These are phyloP conservation scores for Arctium lappa DNA, from an alignment of 129 eudicot genomes.

Conservation along the genomic window DNA sequence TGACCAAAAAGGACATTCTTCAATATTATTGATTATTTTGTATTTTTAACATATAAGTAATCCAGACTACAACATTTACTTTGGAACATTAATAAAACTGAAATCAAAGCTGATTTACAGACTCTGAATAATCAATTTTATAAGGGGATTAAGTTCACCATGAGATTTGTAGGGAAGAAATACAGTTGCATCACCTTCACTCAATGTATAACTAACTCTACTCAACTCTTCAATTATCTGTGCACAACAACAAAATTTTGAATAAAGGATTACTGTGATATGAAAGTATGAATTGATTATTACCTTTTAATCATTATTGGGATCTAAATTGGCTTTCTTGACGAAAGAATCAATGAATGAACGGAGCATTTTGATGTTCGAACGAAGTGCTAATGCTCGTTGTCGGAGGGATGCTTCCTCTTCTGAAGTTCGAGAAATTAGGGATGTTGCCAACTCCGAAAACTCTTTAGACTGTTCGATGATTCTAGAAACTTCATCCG, in stretches of 20 bases:
- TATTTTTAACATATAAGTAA: no score
- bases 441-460: constrained; percentile 41
- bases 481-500: constrained; percentile 39
- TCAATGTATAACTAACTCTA: constrained; percentile 27
- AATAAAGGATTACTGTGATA: neutral
- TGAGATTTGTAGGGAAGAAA: constrained; percentile 43
- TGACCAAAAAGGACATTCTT: no score
- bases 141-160: constrained; percentile 12
- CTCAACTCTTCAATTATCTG: constrained; percentile 35
- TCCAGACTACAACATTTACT: no score
- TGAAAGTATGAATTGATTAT: neutral
- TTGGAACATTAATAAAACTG: no score
- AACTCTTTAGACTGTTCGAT: constrained; percentile 42
- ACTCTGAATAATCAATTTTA: no score
- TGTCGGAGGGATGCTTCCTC: constrained; percentile 45
- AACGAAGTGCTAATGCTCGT: constrained; percentile 36
- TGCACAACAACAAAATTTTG: neutral
- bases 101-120: neutral
- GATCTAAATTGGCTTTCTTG: constrained; percentile 23
- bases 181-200: constrained; percentile 47
- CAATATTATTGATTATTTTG: no score
- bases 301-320: constrained; percentile 36
- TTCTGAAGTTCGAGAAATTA: constrained; percentile 22
- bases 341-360: constrained; percentile 23
- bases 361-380: constrained; percentile 31